Evolutionary conservation across 352 stramenopile genomes (phyloP).

Genomic region (Pythium phragmiticola): DNA sequence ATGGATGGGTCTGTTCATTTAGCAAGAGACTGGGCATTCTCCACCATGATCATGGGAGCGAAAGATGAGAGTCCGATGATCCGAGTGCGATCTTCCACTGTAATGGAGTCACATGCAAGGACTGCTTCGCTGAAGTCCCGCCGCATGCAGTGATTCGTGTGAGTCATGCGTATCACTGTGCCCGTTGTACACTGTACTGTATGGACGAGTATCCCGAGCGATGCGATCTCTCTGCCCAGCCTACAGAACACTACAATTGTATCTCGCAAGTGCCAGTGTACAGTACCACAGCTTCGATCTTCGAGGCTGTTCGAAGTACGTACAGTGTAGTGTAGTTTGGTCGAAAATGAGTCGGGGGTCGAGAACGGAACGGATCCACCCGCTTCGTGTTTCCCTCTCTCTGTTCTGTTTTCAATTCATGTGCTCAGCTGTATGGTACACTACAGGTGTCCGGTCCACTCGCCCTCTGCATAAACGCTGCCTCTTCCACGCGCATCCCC

Average conservation of each 20-base stretch:
- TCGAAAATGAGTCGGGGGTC: neutral
- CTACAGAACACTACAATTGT: too few relatives aligned
- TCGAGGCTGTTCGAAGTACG: too few relatives aligned
- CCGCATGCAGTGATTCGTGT: too few relatives aligned
- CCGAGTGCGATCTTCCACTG: neutral
- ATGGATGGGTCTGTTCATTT: neutral
- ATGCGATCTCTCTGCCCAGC: too few relatives aligned
- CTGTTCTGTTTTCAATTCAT: neutral
- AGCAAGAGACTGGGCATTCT: conserved; percentile 3
- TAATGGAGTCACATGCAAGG: neutral
- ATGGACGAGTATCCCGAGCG: too few relatives aligned
- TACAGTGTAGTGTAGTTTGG: neutral
- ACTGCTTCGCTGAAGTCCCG: too few relatives aligned
- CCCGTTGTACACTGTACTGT: too few relatives aligned
- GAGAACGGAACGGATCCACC: neutral
- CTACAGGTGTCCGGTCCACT: neutral
- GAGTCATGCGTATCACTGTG: too few relatives aligned
- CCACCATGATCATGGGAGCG: neutral
- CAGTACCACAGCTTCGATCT: too few relatives aligned
- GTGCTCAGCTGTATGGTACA: neutral
- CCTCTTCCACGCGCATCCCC: conserved; percentile 13
- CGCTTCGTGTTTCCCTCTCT: neutral
- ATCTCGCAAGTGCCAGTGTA: too few relatives aligned
- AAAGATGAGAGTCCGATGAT: neutral
- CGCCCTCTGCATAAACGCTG: neutral